Evolutionary conservation across 805 yeast species (phyloP).

Genomic region (Metschnikowia dekortorum): DNA sequence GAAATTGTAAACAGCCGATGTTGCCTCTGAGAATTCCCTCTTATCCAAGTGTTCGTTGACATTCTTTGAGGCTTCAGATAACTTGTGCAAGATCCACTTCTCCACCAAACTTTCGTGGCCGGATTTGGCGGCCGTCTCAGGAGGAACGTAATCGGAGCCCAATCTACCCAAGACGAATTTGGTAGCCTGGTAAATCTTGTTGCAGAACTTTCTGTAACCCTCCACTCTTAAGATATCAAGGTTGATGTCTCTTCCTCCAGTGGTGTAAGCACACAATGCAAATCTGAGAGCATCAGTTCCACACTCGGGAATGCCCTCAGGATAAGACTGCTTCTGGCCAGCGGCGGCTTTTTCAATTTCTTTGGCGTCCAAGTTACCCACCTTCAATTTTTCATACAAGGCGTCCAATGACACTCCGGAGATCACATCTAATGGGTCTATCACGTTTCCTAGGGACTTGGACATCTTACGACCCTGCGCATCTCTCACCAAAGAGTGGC

Average conservation of each 20-base stretch:
- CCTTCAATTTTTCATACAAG: slow-evolving; percentile 69
- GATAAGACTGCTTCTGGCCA: slow-evolving; percentile 88
- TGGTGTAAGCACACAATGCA: slow-evolving; percentile 96
- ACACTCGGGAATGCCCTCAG: slow-evolving; percentile 97
- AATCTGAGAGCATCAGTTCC: slow-evolving; percentile 98
- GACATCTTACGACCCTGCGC: slow-evolving; percentile 99
- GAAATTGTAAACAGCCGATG: slow-evolving; percentile 83
- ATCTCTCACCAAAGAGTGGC: slow-evolving; percentile 97
- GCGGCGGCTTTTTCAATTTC: slow-evolving; percentile 82
- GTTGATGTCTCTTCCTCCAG: slow-evolving; percentile 98
- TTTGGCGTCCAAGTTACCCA: slow-evolving; percentile 84
- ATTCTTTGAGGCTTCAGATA: slow-evolving; percentile 62
- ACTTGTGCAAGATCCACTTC: slow-evolving; percentile 91
- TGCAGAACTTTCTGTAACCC: slow-evolving; percentile 99
- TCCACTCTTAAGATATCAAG: slow-evolving; percentile 94
- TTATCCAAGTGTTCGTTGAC: slow-evolving; percentile 66
- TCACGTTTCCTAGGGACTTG: slow-evolving; percentile 92
- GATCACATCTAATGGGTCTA: slow-evolving; percentile 94
- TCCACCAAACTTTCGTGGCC: slow-evolving; percentile 91
- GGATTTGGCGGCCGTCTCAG: slow-evolving; percentile 54
- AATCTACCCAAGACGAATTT: slow-evolving; percentile 91
- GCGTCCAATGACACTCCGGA: slow-evolving; percentile 76
- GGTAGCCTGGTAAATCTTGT: slow-evolving; percentile 98
- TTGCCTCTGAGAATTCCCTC: slow-evolving; percentile 86
- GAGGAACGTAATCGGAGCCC: slow-evolving; percentile 84